These are phyloP conservation scores for Trichodelitschia bisporula DNA, from an alignment of 495 filamentous ascomycete genomes.

Conservation along the genomic window DNA sequence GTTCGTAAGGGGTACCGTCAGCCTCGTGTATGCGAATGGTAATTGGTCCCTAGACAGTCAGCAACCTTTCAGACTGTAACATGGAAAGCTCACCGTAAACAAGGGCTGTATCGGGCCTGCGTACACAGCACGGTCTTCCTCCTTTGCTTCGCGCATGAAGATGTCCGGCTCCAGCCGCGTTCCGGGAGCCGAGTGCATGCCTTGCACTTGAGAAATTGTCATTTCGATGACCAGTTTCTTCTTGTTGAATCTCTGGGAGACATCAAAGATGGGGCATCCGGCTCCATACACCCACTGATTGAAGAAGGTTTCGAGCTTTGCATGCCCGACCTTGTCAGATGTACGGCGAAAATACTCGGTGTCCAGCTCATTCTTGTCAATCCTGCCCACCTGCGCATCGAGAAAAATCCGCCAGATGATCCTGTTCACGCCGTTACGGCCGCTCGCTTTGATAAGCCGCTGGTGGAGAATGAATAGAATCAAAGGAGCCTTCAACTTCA, in stretches of 20 bases:
- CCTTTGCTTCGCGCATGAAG: conserved; percentile 64
- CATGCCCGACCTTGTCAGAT: conserved; percentile 71
- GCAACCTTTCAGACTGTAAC: not conserved
- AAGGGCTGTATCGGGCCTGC: conserved; percentile 39
- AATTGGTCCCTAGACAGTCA: conserved; percentile 61
- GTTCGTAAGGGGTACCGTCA: conserved; percentile 94
- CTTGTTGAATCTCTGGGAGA: conserved; percentile 84
- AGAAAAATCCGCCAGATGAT: conserved; percentile 64
- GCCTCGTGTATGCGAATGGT: conserved; percentile 96
- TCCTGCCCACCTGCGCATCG: conserved; percentile 53
- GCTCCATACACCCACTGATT: conserved; percentile 76
- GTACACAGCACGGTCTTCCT: conserved; percentile 45
- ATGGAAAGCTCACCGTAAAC: conserved; percentile 35
- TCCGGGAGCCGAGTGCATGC: conserved; percentile 7
- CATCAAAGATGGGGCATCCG: conserved; percentile 66
- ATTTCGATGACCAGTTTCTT: conserved; percentile 92
- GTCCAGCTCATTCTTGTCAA: conserved; percentile 45
- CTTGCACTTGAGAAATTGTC: conserved; percentile 62
- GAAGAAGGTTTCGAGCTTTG: conserved; percentile 69
- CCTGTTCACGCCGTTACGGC: conserved; percentile 56
- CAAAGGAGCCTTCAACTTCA: conserved; percentile 72
- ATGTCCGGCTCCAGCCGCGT: conserved; percentile 26
- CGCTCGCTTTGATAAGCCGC: conserved; percentile 64
- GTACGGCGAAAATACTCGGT: conserved; percentile 48
- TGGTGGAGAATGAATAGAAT: conserved; percentile 87